phyloP scores from a whole-genome alignment of 495 filamentous ascomycete genomes.

The Podospora conica region DNA sequence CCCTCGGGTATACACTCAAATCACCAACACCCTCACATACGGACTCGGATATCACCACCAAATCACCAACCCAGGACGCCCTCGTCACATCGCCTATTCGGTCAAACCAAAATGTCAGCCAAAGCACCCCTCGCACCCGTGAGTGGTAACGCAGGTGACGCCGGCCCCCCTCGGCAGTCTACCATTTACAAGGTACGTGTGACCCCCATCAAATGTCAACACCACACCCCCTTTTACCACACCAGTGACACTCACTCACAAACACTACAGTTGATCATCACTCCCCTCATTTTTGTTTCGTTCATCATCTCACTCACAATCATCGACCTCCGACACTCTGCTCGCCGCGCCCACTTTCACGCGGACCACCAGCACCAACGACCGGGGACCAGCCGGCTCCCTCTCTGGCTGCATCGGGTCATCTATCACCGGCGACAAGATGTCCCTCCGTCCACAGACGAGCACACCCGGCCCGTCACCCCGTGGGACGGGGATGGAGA shows the following conservation, averaged over 20 bases:
- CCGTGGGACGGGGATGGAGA: background rate
- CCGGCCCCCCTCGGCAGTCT: constrained; percentile 20
- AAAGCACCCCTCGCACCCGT: constrained; percentile 11
- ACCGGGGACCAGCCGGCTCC: constrained; percentile 17
- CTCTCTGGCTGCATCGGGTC: constrained; percentile 35
- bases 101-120: constrained; percentile 5
- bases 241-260: background rate
- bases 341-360: constrained; percentile 33
- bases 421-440: constrained; percentile 29
- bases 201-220: background rate
- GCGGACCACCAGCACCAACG: constrained; percentile 15
- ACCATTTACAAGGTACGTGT: constrained; percentile 30
- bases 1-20: background rate
- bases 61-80: background rate
- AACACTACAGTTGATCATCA: constrained; percentile 35
- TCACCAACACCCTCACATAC: background rate
- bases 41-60: background rate
- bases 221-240: background rate
- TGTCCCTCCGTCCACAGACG: constrained; percentile 23
- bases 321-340: constrained; percentile 41
- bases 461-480: background rate
- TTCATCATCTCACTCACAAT: constrained; percentile 48
- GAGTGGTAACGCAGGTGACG: constrained; percentile 21
- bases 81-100: background rate
- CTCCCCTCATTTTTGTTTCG: constrained; percentile 43